Evolutionary conservation across 768 basidiomycete species (phyloP).

Genomic region (Lactarius sanguifluus): DNA sequence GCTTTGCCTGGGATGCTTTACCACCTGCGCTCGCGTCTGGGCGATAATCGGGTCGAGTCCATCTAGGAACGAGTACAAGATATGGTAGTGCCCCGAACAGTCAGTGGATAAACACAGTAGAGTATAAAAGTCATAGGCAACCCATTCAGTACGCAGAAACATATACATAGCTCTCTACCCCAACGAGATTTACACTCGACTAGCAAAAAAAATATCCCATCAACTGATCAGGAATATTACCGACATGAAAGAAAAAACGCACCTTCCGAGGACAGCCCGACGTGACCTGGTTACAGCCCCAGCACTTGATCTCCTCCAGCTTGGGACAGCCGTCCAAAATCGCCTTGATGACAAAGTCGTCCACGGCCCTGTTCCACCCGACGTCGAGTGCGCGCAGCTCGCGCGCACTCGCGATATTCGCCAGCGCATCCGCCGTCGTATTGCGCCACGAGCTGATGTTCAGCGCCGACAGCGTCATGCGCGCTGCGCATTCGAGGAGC

Average conservation of each 20-base stretch:
- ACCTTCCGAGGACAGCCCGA: conserved; percentile 52
- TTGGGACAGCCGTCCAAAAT: conserved; percentile 50
- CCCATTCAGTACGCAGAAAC: background rate
- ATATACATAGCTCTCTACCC: conserved; percentile 28
- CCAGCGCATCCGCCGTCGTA: conserved; percentile 49
- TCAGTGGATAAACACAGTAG: background rate
- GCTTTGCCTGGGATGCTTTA: no score
- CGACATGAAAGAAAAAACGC: conserved; percentile 21
- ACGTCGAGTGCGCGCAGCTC: conserved; percentile 66
- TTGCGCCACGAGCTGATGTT: conserved; percentile 79
- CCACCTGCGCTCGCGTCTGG: background rate
- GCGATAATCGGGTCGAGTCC: background rate
- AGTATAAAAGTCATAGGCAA: background rate
- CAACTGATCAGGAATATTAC: background rate
- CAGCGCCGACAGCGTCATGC: conserved; percentile 53
- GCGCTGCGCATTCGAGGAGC: conserved; percentile 71
- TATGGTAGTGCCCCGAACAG: background rate
- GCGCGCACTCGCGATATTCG: conserved; percentile 38
- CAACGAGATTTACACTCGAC: conserved; percentile 34
- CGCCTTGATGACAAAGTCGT: conserved; percentile 78
- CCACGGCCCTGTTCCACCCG: conserved; percentile 80
- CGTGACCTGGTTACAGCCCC: conserved; percentile 53
- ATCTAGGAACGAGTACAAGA: background rate
- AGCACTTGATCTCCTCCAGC: conserved; percentile 50
- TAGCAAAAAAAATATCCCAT: background rate